Evolutionary conservation across 1,284 basidiomycete species (phyloP).

Genomic region (Cutaneotrichosporon dermatis): DNA sequence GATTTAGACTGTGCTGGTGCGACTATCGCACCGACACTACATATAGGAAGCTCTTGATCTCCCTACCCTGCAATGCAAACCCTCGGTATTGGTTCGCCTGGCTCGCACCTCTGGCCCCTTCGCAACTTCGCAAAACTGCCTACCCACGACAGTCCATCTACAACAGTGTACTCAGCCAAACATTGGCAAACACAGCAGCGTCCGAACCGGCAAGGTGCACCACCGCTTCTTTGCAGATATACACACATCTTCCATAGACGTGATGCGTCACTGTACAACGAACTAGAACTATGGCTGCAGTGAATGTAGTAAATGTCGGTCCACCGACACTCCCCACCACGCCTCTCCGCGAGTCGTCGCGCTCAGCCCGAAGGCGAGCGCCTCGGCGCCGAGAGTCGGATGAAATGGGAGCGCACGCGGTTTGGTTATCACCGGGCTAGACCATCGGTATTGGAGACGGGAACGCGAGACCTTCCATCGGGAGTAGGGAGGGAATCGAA

Average conservation of each 20-base stretch:
- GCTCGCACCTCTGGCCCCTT: not conserved
- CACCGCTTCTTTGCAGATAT: no score
- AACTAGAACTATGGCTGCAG: not conserved
- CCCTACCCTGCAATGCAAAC: not conserved
- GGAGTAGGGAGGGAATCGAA: constrained; percentile 46
- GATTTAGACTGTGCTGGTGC: no score
- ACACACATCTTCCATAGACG: no score
- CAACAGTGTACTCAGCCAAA: no score
- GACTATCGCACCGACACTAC: no score
- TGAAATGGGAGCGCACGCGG: constrained; percentile 12
- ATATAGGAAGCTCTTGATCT: not conserved
- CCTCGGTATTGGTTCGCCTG: not conserved
- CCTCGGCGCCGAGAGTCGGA: constrained; percentile 14
- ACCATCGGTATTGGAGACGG: constrained; percentile 45
- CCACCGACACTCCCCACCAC: constrained; percentile 20
- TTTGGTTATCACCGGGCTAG: constrained; percentile 40
- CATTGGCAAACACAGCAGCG: no score
- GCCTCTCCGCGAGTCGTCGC: constrained; percentile 23
- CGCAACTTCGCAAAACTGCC: no score
- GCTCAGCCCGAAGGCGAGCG: constrained; percentile 21
- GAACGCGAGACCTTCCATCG: constrained; percentile 48
- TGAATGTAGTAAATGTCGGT: constrained; percentile 21
- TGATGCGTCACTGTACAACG: not conserved
- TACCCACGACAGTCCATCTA: no score
- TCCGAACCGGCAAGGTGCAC: no score